These are phyloP conservation scores for Bondarzewia mesenterica DNA, from an alignment of 1,284 basidiomycete species.

Conservation along the genomic window DNA sequence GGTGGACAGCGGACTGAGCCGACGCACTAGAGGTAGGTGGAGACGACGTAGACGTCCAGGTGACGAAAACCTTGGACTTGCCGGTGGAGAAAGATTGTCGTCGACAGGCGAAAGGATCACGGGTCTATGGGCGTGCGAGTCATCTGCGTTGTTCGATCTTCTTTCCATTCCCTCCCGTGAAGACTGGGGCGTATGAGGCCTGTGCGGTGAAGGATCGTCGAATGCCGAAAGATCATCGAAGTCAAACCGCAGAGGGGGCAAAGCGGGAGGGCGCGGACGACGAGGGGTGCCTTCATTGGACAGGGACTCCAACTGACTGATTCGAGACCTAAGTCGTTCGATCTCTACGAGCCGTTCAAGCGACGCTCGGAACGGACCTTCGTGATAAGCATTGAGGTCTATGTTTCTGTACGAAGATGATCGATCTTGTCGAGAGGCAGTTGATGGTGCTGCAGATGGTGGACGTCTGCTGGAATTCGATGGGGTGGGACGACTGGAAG, in stretches of 20 bases:
- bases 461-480: background rate
- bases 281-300: constrained; percentile 3
- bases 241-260: constrained; percentile 19
- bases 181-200: background rate
- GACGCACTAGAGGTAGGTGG: background rate
- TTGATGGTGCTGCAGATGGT: background rate
- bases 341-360: constrained; percentile 25
- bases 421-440: background rate
- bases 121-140: no score
- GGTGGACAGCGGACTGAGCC: background rate
- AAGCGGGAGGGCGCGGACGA: constrained; percentile 11
- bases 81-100: no score
- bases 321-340: constrained; percentile 12
- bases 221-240: constrained; percentile 1
- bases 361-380: constrained; percentile 37
- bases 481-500: background rate
- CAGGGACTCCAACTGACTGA: constrained; percentile 8
- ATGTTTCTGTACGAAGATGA: constrained; percentile 13
- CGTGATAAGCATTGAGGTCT: constrained; percentile 29
- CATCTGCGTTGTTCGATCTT: no score
- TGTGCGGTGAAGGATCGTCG: background rate
- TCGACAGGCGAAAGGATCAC: no score
- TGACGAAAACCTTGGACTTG: no score
- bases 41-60: no score
- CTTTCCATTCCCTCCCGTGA: no score